Base-by-base conservation (phyloP, 306 rosid species). In the Glycine soja region DNA sequence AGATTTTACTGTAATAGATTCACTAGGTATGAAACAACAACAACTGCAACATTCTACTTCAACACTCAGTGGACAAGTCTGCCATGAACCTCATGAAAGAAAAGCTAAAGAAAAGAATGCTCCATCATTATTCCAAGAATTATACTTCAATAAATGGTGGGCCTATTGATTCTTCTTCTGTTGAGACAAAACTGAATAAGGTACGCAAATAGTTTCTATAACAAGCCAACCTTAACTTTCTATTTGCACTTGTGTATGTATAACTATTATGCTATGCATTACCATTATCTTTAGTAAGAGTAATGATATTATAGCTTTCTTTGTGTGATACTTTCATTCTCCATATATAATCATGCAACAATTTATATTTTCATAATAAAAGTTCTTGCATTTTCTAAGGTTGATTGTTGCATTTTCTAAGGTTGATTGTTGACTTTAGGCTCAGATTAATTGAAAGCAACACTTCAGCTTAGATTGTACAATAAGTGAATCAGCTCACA, bases 141-240 rank as follows among this genome's bases (percentile, higher is more conserved):
- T 86, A 88, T 50, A 43, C 82, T 5, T 79, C 90, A 47, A 56
- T 80, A 16, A 65, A 81, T 32, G 90, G 87, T 24, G 90, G 82
- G n/a, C 36, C 88, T 43, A 74, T 70, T 72, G 97, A 91, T 73
- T 76, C 92, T 64, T 84, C 93, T 87, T 88, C 97, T n/a, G 83
- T 92, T 7, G 97, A 88, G 70, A 92, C 93, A 73, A 92, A 95
- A 75, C 88, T 92, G 78, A 87, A 92, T 72, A 95, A 95, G 98
- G 98, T 94, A 80, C 48, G 59, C 71, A 32, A 3, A 34, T 67
- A 42, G 7, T 7, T 57, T 66, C 68, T 74, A 50, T 15, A 47
- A n/a, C 51, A 66, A 56, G 6, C 14, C 36, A 43, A 43, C 32
- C 45, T 66, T 14, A 4, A 11, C 40, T 71, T 38, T 50, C 54